These are phyloP conservation scores for Torulaspora pretoriensis DNA, from an alignment of 1,139 yeast genomes.

Conservation along the genomic window DNA sequence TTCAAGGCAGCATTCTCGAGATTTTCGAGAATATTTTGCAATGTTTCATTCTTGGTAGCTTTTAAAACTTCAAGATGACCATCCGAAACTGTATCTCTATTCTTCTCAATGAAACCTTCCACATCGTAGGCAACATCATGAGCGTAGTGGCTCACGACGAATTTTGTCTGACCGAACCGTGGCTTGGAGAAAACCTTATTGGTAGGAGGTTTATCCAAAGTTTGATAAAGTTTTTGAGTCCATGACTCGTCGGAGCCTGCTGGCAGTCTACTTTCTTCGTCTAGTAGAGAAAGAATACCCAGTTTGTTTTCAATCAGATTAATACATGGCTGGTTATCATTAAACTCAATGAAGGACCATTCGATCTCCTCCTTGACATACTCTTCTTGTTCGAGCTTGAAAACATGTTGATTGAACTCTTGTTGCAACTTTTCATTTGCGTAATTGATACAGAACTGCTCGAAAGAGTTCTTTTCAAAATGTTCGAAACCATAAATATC, in stretches of 20 bases:
- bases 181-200: slow-evolving; percentile 85
- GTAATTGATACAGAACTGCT: slow-evolving; percentile 95
- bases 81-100: slow-evolving; percentile 95
- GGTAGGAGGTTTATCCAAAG: slow-evolving; percentile 75
- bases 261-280: slow-evolving; percentile 93
- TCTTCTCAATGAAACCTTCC: slow-evolving; percentile 94
- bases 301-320: slow-evolving; percentile 83
- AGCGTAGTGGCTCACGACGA: slow-evolving; percentile 90
- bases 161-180: slow-evolving; percentile 87
- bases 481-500: slow-evolving; percentile 98
- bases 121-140: slow-evolving; percentile 88
- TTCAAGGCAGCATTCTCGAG: slow-evolving; percentile 58
- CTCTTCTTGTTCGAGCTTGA: slow-evolving; percentile 94
- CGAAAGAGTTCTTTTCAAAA: slow-evolving; percentile 89
- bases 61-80: slow-evolving; percentile 85
- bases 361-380: slow-evolving; percentile 87
- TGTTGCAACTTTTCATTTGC: slow-evolving; percentile 97
- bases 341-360: slow-evolving; percentile 95
- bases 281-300: slow-evolving; percentile 83
- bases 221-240: slow-evolving; percentile 85
- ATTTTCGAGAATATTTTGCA: slow-evolving; percentile 58
- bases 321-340: slow-evolving; percentile 97
- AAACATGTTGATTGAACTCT: slow-evolving; percentile 95
- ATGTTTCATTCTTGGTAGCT: slow-evolving; percentile 59
- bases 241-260: slow-evolving; percentile 92